These are phyloP conservation scores for Clitopilus passeckerianus DNA, from an alignment of 768 basidiomycete genomes.

Conservation along the genomic window DNA sequence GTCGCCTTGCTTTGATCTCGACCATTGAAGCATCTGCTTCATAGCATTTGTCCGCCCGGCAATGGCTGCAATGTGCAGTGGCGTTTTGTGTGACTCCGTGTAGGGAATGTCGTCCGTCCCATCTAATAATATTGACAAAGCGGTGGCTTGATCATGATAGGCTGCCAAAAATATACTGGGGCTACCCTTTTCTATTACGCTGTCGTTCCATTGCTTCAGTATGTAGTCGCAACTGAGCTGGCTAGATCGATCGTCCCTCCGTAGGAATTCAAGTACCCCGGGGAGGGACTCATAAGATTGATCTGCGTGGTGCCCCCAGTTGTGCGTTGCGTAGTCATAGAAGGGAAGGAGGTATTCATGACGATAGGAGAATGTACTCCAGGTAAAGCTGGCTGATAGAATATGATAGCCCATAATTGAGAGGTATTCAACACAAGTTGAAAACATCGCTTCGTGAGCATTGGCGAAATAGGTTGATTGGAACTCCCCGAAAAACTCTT, in stretches of 20 bases:
- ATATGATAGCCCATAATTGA: neutral
- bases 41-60: too few relatives aligned
- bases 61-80: too few relatives aligned
- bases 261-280: neutral
- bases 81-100: too few relatives aligned
- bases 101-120: too few relatives aligned
- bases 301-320: neutral
- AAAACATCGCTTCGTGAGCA: neutral
- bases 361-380: neutral
- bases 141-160: too few relatives aligned
- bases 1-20: too few relatives aligned
- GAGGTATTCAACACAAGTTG: neutral
- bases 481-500: neutral
- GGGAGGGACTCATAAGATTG: neutral
- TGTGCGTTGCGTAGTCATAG: neutral
- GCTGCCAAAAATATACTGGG: too few relatives aligned
- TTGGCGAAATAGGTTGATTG: neutral
- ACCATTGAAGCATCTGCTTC: too few relatives aligned
- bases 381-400: neutral
- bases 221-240: neutral
- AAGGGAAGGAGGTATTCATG: neutral
- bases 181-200: too few relatives aligned
- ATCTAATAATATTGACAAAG: too few relatives aligned
- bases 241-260: neutral
- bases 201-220: too few relatives aligned